phyloP scores from a whole-genome alignment of 371 early-diverging fungal genomes.

The Syncephalastrum monosporum region DNA sequence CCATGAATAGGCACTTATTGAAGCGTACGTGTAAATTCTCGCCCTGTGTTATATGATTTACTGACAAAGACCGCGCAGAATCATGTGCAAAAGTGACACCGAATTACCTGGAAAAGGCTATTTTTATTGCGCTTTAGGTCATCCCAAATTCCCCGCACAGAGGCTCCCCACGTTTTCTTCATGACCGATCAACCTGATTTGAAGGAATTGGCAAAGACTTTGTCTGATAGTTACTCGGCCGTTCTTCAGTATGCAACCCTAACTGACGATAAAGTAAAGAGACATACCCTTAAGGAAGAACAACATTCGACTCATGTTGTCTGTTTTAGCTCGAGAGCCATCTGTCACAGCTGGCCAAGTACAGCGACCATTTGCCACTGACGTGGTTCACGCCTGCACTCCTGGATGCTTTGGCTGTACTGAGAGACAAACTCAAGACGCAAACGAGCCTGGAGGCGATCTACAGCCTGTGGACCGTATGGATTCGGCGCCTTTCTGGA shows the following conservation, averaged over 20 bases:
- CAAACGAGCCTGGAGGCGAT: constrained; percentile 13
- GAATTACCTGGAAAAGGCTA: no score
- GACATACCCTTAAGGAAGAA: not conserved
- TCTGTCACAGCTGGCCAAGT: constrained; percentile 29
- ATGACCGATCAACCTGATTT: constrained; percentile 22
- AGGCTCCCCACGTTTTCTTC: constrained; percentile 4
- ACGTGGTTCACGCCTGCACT: constrained; percentile 44
- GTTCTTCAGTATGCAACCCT: constrained; percentile 27
- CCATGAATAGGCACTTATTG: no score
- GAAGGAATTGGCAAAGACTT: constrained; percentile 31
- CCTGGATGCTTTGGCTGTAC: constrained; percentile 16
- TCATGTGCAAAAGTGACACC: no score
- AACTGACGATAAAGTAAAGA: constrained; percentile 19
- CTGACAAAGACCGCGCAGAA: no score
- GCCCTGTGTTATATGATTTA: no score
- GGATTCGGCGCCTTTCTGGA: constrained; percentile 34
- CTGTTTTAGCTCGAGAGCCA: constrained; percentile 23
- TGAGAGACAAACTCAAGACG: constrained; percentile 10
- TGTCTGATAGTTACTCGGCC: constrained; percentile 39
- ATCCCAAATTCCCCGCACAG: no score
- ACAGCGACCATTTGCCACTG: constrained; percentile 42
- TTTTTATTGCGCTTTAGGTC: no score
- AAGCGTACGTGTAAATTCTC: no score
- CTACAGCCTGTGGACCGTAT: constrained; percentile 27
- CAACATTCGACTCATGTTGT: not conserved